These are phyloP conservation scores for Nepenthes alata DNA, from an alignment of 179 eudicot genomes.

Conservation along the genomic window DNA sequence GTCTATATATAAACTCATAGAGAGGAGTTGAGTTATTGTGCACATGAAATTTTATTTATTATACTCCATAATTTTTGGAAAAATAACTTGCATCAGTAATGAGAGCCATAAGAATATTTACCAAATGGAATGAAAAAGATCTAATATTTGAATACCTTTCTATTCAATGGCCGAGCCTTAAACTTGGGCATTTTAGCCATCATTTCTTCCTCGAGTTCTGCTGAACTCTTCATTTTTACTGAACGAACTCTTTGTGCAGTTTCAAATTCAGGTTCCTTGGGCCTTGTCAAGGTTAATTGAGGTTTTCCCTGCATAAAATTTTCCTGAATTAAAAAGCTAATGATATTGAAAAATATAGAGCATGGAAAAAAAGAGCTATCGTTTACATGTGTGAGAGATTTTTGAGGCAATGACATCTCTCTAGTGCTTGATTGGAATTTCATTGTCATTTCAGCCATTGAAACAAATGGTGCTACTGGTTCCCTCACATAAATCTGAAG, in stretches of 20 bases:
- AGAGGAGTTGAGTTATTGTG: too few species aligned
- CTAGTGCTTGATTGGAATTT: constrained; percentile 86
- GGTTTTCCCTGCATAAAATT: constrained; percentile 28
- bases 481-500: constrained; percentile 71
- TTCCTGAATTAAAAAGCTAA: constrained; percentile 8
- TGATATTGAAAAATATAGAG: constrained; percentile 18
- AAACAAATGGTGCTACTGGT: constrained; percentile 58
- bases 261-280: constrained; percentile 84
- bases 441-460: constrained; percentile 82
- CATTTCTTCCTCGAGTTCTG: constrained; percentile 92
- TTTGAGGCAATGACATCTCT: constrained; percentile 41
- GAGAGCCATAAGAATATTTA: too few species aligned
- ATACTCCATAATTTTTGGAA: too few species aligned
- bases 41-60: too few species aligned
- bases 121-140: background rate
- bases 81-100: too few species aligned
- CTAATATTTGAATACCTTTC: constrained; percentile 40
- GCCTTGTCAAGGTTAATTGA: constrained; percentile 69
- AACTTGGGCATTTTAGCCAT: constrained; percentile 97
- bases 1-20: too few species aligned
- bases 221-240: constrained; percentile 65
- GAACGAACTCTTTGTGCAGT: constrained; percentile 74
- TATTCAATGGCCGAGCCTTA: constrained; percentile 78
- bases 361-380: background rate
- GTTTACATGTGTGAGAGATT: constrained; percentile 35